A percentile compares a stretch with the other conserved stretches of the same genome.
Evolutionary conservation across 2,329 filamentous ascomycete genomes (phyloP).

Genomic region (Neonectria hederae): DNA sequence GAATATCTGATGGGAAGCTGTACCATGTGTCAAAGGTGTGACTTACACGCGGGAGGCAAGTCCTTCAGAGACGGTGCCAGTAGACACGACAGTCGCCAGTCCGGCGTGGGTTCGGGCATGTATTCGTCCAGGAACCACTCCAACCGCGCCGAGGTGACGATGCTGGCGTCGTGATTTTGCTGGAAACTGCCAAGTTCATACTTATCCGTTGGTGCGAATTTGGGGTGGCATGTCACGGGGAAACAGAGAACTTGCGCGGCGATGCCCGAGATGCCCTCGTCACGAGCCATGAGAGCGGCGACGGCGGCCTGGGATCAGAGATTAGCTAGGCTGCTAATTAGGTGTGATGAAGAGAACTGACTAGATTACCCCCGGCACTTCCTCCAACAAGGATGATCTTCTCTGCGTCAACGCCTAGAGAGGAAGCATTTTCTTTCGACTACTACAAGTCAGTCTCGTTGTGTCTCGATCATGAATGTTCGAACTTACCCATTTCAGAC

Average conservation of each 20-base stretch:
- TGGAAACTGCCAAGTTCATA: slow-evolving; percentile 49
- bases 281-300: slow-evolving; percentile 44
- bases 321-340: background rate
- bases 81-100: slow-evolving; percentile 45
- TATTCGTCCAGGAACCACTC: slow-evolving; percentile 50
- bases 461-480: too few relatives aligned
- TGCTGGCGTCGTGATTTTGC: slow-evolving; percentile 46
- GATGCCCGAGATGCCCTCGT: slow-evolving; percentile 45
- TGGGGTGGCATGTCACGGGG: slow-evolving; percentile 49
- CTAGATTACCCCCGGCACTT: slow-evolving; percentile 49
- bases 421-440: slow-evolving; percentile 44
- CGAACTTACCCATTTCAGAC: slow-evolving; percentile 47
- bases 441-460: slow-evolving; percentile 21
- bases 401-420: slow-evolving; percentile 46
- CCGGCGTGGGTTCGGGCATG: slow-evolving; percentile 37
- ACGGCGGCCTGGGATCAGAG: slow-evolving; percentile 36
- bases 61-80: slow-evolving; percentile 44
- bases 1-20: too few relatives aligned
- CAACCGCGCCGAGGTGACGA: slow-evolving; percentile 43
- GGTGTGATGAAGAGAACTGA: slow-evolving; percentile 26
- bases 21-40: background rate
- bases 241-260: slow-evolving; percentile 48
- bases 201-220: slow-evolving; percentile 44
- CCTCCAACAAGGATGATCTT: slow-evolving; percentile 49
- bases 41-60: slow-evolving; percentile 48